Evolutionary conservation across 176 grass and related monocot species (phyloP), one percentile per base, ranked within the genome.

Genomic region (Paspalum notatum): DNA sequence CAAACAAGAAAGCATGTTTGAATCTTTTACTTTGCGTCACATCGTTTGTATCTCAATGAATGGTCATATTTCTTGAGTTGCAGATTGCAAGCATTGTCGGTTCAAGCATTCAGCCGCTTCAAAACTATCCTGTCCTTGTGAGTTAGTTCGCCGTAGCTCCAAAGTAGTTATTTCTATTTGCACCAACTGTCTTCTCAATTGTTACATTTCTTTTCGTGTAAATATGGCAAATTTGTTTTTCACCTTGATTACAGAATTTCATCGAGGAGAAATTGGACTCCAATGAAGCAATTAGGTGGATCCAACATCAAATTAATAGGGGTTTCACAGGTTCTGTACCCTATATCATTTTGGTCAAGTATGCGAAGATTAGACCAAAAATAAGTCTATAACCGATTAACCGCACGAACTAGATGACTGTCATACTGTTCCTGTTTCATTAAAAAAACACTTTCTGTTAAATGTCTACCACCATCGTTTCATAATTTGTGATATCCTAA

Each of bases 21-120:
- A 41, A 11, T 32, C 32, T 2, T 21, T 54, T 74, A 48, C 45
- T 9, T 12, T 14, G 42, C 3, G n/a, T 8, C 22, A 48, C 5
- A 81, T 58, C 51, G 62, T 40, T 8, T 12, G 8, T 12, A 47
- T 59, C 68, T 62, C 6, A 9, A 71, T 54, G 22, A 70, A 52
- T 54, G 12, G 45, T 14, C 8, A 45, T 41, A 27, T n/a, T 24
- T 62, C 46, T 41, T 69, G 41, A 40, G 39, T 80, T 84, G 40
- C 85, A 95, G 90, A 82, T 92, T 62, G 90, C 90, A 86, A 92
- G 93, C 70, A 95, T 88, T 42, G 78, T 95, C 5, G 46, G 81
- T 32, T 95, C 93, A 83, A 90, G 82, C 53, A 95, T 95, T 78
- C 93, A 92, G 65, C 90, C 93, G 51, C 87, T 87, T 65, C 90